A percentile compares a stretch with the other conserved stretches of the same genome.
Evolutionary conservation across 73 alveolate genomes (phyloP).

Genomic region (Blepharisma stoltei): DNA sequence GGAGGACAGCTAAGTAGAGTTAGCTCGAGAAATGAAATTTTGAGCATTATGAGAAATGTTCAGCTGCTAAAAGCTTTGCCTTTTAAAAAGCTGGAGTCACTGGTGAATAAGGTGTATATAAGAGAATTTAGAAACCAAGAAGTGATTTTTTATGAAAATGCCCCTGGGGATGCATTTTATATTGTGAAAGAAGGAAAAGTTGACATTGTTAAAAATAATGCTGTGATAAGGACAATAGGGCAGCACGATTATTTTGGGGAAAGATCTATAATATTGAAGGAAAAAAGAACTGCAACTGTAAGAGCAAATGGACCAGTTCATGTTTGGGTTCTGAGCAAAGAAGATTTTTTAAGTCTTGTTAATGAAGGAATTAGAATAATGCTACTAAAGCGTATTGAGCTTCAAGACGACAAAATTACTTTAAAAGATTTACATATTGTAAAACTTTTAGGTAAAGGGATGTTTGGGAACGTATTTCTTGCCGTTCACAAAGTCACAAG

Average conservation of each 20-base stretch:
- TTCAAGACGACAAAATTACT: slow-evolving; percentile 22
- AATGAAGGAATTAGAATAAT: slow-evolving; percentile 43
- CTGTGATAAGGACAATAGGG: neutral
- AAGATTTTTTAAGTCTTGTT: slow-evolving; percentile 46
- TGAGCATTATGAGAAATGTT: neutral
- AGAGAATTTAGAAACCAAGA: neutral
- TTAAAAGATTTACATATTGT: slow-evolving; percentile 34
- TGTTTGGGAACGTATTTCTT: slow-evolving; percentile 49
- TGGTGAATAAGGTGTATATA: neutral
- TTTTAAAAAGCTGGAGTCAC: neutral
- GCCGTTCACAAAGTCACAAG: slow-evolving; percentile 40
- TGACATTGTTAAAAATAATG: neutral
- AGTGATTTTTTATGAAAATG: neutral
- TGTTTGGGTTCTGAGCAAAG: slow-evolving; percentile 39
- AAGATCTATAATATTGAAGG: neutral
- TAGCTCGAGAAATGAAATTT: neutral
- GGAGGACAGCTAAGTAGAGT: neutral
- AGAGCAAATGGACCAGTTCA: slow-evolving; percentile 36
- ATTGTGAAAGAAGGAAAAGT: slow-evolving; percentile 7
- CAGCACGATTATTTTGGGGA: neutral
- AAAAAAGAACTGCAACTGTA: slow-evolving; percentile 20
- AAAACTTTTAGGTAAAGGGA: slow-evolving; percentile 45
- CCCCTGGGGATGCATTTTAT: neutral
- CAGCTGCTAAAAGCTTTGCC: neutral
- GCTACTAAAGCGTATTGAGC: slow-evolving; percentile 1